phyloP scores from a whole-genome alignment of 257 asterid genomes.

The Thymus mandschuricus region DNA sequence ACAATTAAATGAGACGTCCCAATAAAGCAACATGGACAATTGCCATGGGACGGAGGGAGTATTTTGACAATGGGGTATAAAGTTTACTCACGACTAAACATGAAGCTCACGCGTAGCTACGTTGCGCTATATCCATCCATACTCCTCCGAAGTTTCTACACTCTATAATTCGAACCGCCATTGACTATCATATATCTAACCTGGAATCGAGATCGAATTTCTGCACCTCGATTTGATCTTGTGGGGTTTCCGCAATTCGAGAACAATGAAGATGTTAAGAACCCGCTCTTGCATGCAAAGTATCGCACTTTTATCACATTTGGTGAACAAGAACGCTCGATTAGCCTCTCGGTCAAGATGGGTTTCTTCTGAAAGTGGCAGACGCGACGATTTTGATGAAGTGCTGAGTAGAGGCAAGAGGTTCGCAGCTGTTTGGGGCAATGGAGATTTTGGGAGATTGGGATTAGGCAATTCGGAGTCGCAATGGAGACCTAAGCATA shows the following conservation, averaged over 20 bases:
- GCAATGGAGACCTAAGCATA: slow-evolving; percentile 71
- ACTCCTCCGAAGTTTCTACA: neutral
- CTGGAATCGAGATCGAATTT: neutral
- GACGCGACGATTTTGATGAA: slow-evolving; percentile 24
- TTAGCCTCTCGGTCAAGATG: slow-evolving; percentile 39
- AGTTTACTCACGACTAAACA: neutral
- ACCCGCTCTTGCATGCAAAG: slow-evolving; percentile 42
- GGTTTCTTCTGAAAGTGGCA: slow-evolving; percentile 41
- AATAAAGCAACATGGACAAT: no score
- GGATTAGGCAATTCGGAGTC: slow-evolving; percentile 85
- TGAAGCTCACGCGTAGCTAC: neutral
- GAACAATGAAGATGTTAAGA: slow-evolving; percentile 34
- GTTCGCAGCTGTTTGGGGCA: slow-evolving; percentile 92
- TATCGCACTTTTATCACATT: slow-evolving; percentile 32
- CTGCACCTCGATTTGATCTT: slow-evolving; percentile 26
- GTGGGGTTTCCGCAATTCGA: slow-evolving; percentile 19
- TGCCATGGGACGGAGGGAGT: no score
- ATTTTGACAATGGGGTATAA: no score
- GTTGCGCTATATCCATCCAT: slow-evolving; percentile 34
- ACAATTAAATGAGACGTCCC: no score
- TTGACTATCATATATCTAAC: neutral
- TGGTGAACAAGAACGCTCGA: slow-evolving; percentile 21
- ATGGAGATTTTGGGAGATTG: slow-evolving; percentile 95
- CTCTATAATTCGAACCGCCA: neutral
- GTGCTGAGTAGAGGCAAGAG: slow-evolving; percentile 49